Base-by-base conservation (phyloP, 2,329 filamentous ascomycete genomes). In the Cercospora zeina region DNA sequence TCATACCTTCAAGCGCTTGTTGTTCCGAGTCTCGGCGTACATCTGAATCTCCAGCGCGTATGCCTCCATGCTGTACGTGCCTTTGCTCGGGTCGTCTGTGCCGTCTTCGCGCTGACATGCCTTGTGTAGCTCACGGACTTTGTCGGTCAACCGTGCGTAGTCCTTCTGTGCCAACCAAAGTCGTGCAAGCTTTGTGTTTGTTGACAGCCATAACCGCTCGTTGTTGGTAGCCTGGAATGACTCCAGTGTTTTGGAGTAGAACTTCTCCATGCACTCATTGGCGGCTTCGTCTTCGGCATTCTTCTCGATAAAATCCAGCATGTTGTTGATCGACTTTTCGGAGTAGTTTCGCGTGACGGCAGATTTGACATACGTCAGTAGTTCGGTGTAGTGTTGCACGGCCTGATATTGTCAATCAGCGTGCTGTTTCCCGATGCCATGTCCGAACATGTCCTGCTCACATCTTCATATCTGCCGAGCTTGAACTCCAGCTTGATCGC, bases 271-370 rank as follows among this genome's bases (percentile, higher is more conserved):
- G 77, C 89, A 93, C 66, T 85, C 82, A 71, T 89, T 89, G 24
- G 89, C 87, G 47, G 87, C 85, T 7, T 87, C 84, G 64, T 87
- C 83, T 67, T 89, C 86, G 61, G 88, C 88, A 39, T 88, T 90
- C 78, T 97, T 97, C 77, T 97, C 93, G 68, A 99, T 95, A 75
- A 89, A 96, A 79, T 97, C 95, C 51, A 99, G 87, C 88, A 99
- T 96, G 76, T 97, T 97, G 79, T 97, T 97, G 80, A 99, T 96
- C 11, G 93, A 97, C 77, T 97, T 97, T 77, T 99, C 95, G 1
- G 95, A 97, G 78, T 97, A 97, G 78, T 97, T 99, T 66, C 95
- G 87, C 42, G 95, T 97, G 51, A 99, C 93, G 7, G 93, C 93
- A 2, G 91, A 96, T 77, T 95, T 96, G 79, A 97, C 93, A 73